A percentile compares a stretch with the other conserved stretches of the same genome.
These are phyloP conservation scores for Truncatella angustata DNA, from an alignment of 2,329 filamentous ascomycete genomes.

Conservation along the genomic window DNA sequence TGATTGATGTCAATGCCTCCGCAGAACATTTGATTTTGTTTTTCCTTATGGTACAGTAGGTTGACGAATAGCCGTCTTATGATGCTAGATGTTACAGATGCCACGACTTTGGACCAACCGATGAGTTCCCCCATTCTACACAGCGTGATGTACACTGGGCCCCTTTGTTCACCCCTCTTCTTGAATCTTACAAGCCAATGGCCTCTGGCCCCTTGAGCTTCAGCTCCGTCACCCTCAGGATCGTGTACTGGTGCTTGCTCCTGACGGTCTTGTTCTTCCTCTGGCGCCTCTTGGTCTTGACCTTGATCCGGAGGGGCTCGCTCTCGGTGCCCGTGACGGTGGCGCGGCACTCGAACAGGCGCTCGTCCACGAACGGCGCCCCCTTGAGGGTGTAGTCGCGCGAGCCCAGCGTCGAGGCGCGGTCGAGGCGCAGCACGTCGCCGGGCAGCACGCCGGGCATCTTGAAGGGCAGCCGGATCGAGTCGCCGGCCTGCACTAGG, in stretches of 20 bases:
- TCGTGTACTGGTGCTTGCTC: conserved; percentile 90
- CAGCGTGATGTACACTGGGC: background rate
- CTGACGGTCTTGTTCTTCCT: conserved; percentile 70
- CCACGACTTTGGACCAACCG: background rate
- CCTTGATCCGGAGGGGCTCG: conserved; percentile 72
- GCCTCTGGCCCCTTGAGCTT: conserved; percentile 44
- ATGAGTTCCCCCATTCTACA: background rate
- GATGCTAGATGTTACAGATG: background rate
- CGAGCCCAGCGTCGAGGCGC: conserved; percentile 77
- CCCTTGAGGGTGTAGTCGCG: conserved; percentile 89
- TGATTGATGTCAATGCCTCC: no score
- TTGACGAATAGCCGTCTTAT: background rate
- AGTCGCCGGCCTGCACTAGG: conserved; percentile 74
- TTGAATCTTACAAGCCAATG: background rate
- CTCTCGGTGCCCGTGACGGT: conserved; percentile 81
- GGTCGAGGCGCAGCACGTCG: conserved; percentile 83
- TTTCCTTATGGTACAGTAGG: background rate
- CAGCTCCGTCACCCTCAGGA: conserved; percentile 80
- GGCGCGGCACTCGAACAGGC: conserved; percentile 81
- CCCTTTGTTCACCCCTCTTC: background rate
- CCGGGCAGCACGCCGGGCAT: conserved; percentile 77
- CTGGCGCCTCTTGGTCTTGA: conserved; percentile 80
- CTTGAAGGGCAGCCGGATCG: conserved; percentile 73
- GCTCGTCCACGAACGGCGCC: conserved; percentile 76
- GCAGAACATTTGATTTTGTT: no score